These are phyloP conservation scores for Coelastrella sp. DNA, from an alignment of 139 green algal species.

Conservation along the genomic window DNA sequence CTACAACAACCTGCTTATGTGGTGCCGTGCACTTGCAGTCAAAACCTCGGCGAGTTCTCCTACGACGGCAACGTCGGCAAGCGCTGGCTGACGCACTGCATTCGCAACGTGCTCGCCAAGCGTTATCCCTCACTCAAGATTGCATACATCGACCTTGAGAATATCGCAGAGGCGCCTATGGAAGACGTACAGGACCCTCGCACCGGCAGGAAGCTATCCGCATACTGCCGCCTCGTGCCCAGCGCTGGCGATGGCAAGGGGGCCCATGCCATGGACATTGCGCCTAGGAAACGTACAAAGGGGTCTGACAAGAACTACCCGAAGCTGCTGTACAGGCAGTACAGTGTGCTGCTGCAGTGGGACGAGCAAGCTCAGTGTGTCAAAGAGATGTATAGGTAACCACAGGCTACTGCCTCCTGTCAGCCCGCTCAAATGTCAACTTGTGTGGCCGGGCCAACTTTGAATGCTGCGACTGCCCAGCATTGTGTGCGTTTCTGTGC, in stretches of 20 bases:
- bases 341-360: constrained; percentile 32
- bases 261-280: not conserved
- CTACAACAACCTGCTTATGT: not conserved
- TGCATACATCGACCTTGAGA: constrained; percentile 70
- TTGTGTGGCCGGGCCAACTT: too few species aligned
- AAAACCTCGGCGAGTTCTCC: constrained; percentile 65
- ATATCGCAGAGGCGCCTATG: not conserved
- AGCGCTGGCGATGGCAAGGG: not conserved
- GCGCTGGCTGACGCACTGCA: constrained; percentile 58
- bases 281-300: not conserved
- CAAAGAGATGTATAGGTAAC: constrained; percentile 18
- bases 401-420: not conserved
- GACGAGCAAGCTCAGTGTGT: constrained; percentile 2
- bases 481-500: too few species aligned
- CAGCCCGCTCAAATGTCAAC: too few species aligned
- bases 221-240: not conserved
- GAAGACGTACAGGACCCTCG: not conserved
- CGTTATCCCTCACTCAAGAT: constrained; percentile 72
- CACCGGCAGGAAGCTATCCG: not conserved
- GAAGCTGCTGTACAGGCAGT: constrained; percentile 21
- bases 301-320: not conserved
- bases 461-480: too few species aligned
- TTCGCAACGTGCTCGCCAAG: constrained; percentile 58
- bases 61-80: constrained; percentile 61
- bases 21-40: not conserved